Base-by-base conservation (phyloP, 148 eudicot genomes). In the Gaultheria prostrata region DNA sequence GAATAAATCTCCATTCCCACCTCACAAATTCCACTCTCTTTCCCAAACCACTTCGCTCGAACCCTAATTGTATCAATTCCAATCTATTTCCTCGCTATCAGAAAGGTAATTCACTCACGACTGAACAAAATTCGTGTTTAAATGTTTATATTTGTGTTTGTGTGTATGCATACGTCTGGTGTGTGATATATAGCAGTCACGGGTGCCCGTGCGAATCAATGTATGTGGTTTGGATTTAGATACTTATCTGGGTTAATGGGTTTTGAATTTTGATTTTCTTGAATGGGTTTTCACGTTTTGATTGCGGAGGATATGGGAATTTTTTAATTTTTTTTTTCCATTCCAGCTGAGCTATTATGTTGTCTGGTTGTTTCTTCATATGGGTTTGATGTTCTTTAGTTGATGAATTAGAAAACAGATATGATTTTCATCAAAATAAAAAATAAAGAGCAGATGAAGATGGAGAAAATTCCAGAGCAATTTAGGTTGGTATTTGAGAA, bases 61-160 rank as follows among this genome's bases (percentile, higher is more conserved):
- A 33, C 84, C 84, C 84, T 82, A 30, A 74, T 54, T 54, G 45
- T 17, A 28, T 46, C 79, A 13, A 74, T 73, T 74, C 14, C 8
- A n/a, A 20, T 28, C 33, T 49, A 21, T 49, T 51, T 54, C 50
- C 77, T 73, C 39, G 67, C 61, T 45, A 10, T 20, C 50, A 30
- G 20, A 43, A 71, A 71, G 78, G 77, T 72, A 54, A 26, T 70
- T 17, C 63, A 10, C 32, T 50, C 32, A n/a, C 43, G 20, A 30
- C 2, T 11, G 53, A 48, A 70, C 71, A 1, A 8, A 50, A 82
- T 81, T 69, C 43, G 6, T 18, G 13, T 24, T 9, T 28, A 20
- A 18, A 28, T 70, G 43, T 39, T 39, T 39, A 4, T 4, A 39
- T 39, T 39, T 39, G 43, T 39, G 43, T 39, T 39, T 39, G 43